Percentiles rank a stretch among this genome's conserved stretches.
Evolutionary conservation across 306 rosid genomes (phyloP).

Genomic region (Acacia melanoxylon): DNA sequence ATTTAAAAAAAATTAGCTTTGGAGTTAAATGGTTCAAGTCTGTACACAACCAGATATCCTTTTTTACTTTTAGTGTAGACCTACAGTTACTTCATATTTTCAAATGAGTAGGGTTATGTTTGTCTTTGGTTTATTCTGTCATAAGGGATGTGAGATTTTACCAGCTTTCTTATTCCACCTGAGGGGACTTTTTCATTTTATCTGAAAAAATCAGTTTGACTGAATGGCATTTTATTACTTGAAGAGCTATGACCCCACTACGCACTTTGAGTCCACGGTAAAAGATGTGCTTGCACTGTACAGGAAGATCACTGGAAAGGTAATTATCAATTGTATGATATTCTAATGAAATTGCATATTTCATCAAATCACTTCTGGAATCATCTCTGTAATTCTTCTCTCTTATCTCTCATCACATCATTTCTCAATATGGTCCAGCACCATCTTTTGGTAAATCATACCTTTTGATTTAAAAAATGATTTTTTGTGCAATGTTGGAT

Average conservation of each 20-base stretch:
- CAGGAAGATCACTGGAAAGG: conserved; percentile 83
- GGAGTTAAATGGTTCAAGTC: not conserved
- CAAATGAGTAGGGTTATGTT: not conserved
- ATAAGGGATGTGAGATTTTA: not conserved
- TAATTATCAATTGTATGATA: conserved; percentile 19
- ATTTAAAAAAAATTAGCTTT: not conserved
- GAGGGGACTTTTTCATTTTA: conserved; percentile 15
- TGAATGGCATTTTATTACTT: conserved; percentile 29
- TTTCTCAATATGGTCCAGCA: not conserved
- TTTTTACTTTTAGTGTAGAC: conserved; percentile 2
- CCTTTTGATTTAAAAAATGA: not conserved
- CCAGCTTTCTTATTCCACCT: not conserved
- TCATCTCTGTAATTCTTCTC: not conserved
- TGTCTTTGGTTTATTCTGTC: not conserved
- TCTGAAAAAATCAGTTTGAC: conserved; percentile 3
- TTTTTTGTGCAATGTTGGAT: not conserved
- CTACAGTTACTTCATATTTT: not conserved
- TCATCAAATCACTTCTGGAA: not conserved
- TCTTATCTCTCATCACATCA: not conserved
- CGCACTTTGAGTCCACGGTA: conserved; percentile 87
- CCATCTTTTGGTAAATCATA: not conserved
- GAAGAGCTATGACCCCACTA: conserved; percentile 83
- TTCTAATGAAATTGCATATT: conserved; percentile 4
- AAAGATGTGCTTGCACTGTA: conserved; percentile 66
- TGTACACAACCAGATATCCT: not conserved